Evolutionary conservation across 768 basidiomycete genomes (phyloP), one percentile per base, ranked within the genome.

Genomic region (Dendrothele bispora): DNA sequence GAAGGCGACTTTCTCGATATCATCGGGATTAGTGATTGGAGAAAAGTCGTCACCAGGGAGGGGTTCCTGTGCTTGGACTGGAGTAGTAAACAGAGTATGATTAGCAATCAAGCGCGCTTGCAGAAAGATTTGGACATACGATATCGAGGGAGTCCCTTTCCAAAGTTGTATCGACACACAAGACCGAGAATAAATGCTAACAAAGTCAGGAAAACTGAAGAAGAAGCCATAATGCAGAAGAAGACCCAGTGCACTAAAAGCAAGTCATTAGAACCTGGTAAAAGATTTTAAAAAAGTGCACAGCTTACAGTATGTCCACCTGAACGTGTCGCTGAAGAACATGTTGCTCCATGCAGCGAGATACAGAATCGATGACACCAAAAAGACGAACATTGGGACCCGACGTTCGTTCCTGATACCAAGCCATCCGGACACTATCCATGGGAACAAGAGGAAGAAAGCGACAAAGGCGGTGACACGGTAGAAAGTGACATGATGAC

Each of bases 361-460:
- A 61, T 91, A 88, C 17, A 79, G 61, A 26, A 79, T 49, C 10
- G 81, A 82, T 39, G 87, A 53, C 14, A 70, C 57, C 48, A 92
- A 71, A 69, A 92, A 92, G 12, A 78, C 51, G 42, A 82, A 50
- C 78, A 83, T 88, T 14, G 71, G 75, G 8, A 73, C 48, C 50
- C 74, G 78, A 47, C 74, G 68, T 64, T 92, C 89, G 42, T 73
- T 76, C 30, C 88, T 83, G 42, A 86, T 80, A 27, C 82, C 78
- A 57, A 86, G 79, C 88, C 88, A 92, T 15, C 89, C 89, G 51
- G 72, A 66, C 54, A 75, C 73, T 51, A 91, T 66, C 88, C 88
- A 91, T 3, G 86, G 84, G 44, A 87, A 54, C 43, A 88, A 63
- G 15, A 87, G 57, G 84, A 88, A 42, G 36, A 43, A 47, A n/a